Base-by-base conservation (phyloP, 83 land plant species). In the Thuja plicata region DNA sequence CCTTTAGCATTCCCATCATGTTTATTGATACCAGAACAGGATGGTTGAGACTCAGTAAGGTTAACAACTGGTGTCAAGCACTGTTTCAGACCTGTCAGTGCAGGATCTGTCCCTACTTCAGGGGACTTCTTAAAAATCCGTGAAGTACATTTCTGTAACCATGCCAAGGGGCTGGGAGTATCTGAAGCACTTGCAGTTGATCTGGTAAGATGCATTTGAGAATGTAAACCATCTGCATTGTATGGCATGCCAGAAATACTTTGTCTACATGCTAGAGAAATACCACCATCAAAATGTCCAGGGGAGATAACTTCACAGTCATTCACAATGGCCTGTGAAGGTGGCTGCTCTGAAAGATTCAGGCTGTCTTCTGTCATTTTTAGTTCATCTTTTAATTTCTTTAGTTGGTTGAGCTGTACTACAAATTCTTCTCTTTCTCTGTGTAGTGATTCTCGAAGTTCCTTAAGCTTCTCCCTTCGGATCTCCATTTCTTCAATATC, bases 381-480 rank as follows among this genome's bases (percentile, higher is more conserved):
- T 76, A 92, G 71, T 66, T 92, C 91, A 40, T 95, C 94, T 88
- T 89, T 91, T 76, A 98, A 86, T 79, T 91, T 91, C 78, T 91
- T 91, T 41, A 97, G 89, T 13, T 89, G 88, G 46, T 93, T 91
- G 70, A 93, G 89, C 92, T 97, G 87, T 86, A 85, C 79, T 43
- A 89, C 27, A 41, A 95, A 92, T 70, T 93, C 89, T 83, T 94
- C 88, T 83, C 97, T 93, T 43, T 97, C 98, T 32, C 71, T 90
- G 70, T 91, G 96, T 88, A 98, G 87, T 80, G 86, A 79, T 86
- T 98, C 95, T 73, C 99, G 90, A 83, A 97, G 99, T 87, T 97
- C 89, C 88, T 93, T 90, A 87, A 98, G 89, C 91, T 95, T 97
- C 89, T 97, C 91, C 41, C 96, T 89, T 89, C 97, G 99, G 41